Base-by-base conservation (phyloP, 768 basidiomycete species). In the Lepiota venenata region DNA sequence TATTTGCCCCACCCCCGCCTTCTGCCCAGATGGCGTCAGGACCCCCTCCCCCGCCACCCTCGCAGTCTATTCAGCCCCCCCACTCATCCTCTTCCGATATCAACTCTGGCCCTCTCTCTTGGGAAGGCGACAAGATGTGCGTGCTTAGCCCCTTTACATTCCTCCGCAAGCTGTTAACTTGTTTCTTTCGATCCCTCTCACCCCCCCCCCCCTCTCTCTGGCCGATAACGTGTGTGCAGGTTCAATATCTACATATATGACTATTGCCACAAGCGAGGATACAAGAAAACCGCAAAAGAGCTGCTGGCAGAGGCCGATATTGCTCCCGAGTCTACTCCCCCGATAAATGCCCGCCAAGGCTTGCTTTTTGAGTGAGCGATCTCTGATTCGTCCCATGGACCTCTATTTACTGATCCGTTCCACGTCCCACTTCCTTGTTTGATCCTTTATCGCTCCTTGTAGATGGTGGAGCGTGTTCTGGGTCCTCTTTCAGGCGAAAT, bases 391-490 rank as follows among this genome's bases (percentile, higher is more conserved):
- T 55, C 50, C 46, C 42, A 42, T 56, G 49, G 25, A 60, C 50
- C 47, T 60, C 52, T 55, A 27, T 7, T 46, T 18, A 41, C 56
- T 56, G 44, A 38, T 56, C 40, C 37, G 32, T 56, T 35, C 49
- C 47, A 41, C 48, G 48, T 16, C 16, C 20, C 5, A 2, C 18
- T 21, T 45, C 3, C 41, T 52, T 29, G 55, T 51, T 29, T 56
- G 39, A 46, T 61, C 32, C 40, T 22, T 50, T 20, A 22, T 53
- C 52, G 25, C 36, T 39, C 39, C 36, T 52, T 52, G 27, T 60
- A 91, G 89, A 66, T 92, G 90, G 90, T 92, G 90, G 90, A 87
- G 83, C 60, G 90, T 92, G 20, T 92, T 92, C 62, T 92, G 90
- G 90, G 84, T 90, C 0, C 72, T 91, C 14, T 92, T 91, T 65